Evolutionary conservation across 192 early-diverging fungal species (phyloP).

Genomic region (Entophlyctis luteolus): DNA sequence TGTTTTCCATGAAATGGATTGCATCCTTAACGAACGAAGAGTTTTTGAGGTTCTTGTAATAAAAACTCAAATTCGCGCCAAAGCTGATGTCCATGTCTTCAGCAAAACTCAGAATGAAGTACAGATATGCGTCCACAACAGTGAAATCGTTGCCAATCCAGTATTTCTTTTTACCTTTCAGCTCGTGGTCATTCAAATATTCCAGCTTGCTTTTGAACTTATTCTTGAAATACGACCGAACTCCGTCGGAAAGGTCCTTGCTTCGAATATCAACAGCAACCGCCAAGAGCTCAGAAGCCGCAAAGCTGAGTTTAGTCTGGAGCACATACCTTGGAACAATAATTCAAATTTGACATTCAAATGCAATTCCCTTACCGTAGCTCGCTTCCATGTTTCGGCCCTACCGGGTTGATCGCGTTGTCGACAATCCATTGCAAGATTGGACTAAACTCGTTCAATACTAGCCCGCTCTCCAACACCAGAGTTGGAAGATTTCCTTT

Average conservation of each 20-base stretch:
- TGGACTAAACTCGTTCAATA: slow-evolving; percentile 33
- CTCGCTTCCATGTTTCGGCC: neutral
- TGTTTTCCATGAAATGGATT: neutral
- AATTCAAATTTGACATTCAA: neutral
- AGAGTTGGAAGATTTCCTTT: slow-evolving; percentile 35
- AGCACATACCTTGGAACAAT: slow-evolving; percentile 2
- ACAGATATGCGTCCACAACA: slow-evolving; percentile 31
- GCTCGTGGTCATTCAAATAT: slow-evolving; percentile 27
- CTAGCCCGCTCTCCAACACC: slow-evolving; percentile 27
- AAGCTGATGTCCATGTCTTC: neutral
- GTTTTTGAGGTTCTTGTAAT: neutral
- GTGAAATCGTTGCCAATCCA: slow-evolving; percentile 30
- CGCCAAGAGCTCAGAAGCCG: neutral
- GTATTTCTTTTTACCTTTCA: slow-evolving; percentile 21
- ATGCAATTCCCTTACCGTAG: neutral
- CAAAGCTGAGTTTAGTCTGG: neutral
- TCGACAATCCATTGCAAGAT: slow-evolving; percentile 32
- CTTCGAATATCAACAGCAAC: neutral
- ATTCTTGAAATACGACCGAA: neutral
- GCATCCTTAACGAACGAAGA: neutral
- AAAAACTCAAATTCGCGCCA: neutral
- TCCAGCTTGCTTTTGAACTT: neutral
- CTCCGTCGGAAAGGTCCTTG: neutral
- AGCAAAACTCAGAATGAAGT: neutral
- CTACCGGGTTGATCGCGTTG: neutral